phyloP scores from a whole-genome alignment of 192 early-diverging fungal genomes.

The Gaertneriomyces semiglobifer region DNA sequence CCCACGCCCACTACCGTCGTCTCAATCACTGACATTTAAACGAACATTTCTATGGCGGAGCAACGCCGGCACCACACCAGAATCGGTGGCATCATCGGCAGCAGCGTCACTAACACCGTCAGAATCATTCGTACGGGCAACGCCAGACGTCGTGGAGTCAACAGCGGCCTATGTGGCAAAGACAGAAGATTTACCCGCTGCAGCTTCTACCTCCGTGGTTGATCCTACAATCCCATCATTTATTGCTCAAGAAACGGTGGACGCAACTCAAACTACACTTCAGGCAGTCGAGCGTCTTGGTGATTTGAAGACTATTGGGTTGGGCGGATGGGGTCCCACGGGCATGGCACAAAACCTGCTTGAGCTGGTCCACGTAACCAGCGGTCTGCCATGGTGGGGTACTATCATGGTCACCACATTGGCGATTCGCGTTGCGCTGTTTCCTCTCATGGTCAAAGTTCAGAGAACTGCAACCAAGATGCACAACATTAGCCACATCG shows the following conservation, averaged over 20 bases:
- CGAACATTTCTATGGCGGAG: no score
- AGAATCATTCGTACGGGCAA: no score
- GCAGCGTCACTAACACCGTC: no score
- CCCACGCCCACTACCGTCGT: no score
- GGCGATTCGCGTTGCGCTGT: constrained; percentile 59
- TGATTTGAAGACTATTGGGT: constrained; percentile 78
- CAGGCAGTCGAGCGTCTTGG: constrained; percentile 71
- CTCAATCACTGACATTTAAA: no score
- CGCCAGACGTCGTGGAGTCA: no score
- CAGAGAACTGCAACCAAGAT: constrained; percentile 69
- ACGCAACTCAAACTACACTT: constrained; percentile 19
- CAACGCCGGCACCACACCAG: no score
- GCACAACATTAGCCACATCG: constrained; percentile 67
- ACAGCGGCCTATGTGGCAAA: no score
- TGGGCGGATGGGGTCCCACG: constrained; percentile 68
- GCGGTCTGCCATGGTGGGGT: constrained; percentile 91
- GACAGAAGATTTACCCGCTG: no score
- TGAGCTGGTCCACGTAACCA: constrained; percentile 75
- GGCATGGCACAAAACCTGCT: constrained; percentile 67
- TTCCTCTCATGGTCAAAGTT: constrained; percentile 71
- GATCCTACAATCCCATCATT: constrained; percentile 24
- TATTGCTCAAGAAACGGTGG: constrained; percentile 26
- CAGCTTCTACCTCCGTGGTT: constrained; percentile 5
- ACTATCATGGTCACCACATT: constrained; percentile 75
- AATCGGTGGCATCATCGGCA: no score